These are phyloP conservation scores for Didymellaceae sp. DNA, from an alignment of 2,329 filamentous ascomycete species.

Conservation along the genomic window DNA sequence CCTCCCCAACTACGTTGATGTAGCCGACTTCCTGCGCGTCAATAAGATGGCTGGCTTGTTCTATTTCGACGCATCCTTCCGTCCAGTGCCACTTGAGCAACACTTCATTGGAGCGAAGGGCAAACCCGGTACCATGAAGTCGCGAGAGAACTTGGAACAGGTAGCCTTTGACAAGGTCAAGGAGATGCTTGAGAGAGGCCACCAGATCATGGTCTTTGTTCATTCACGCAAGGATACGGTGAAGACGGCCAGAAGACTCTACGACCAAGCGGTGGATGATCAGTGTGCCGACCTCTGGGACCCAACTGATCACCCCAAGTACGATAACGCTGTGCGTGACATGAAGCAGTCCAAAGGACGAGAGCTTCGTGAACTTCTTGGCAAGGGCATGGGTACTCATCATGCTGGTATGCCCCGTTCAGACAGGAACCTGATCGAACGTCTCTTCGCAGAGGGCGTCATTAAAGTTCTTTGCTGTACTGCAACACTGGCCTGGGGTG, in stretches of 20 bases:
- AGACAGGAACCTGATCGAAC: conserved; percentile 94
- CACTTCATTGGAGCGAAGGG: conserved; percentile 97
- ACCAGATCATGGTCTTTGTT: conserved; percentile 99
- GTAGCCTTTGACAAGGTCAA: conserved; percentile 93
- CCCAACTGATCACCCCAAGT: conserved; percentile 77
- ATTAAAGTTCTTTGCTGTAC: conserved; percentile 98
- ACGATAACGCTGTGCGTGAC: conserved; percentile 79
- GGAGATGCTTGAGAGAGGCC: conserved; percentile 88
- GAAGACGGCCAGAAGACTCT: conserved; percentile 81
- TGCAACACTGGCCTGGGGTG: conserved; percentile 96
- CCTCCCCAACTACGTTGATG: conserved; percentile 93
- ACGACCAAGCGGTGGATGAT: conserved; percentile 84
- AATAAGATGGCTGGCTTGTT: conserved; percentile 92
- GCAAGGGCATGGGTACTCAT: conserved; percentile 92
- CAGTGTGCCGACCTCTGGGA: conserved; percentile 83
- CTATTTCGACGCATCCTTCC: conserved; percentile 95
- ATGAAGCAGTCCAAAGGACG: conserved; percentile 85
- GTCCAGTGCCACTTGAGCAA: conserved; percentile 93
- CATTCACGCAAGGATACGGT: conserved; percentile 96
- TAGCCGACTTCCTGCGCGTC: conserved; percentile 95
- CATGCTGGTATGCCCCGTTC: conserved; percentile 96
- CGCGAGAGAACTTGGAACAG: conserved; percentile 85
- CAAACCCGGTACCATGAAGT: conserved; percentile 80
- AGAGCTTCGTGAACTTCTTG: conserved; percentile 86
- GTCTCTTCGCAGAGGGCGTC: conserved; percentile 88